Evolutionary conservation across 2,329 filamentous ascomycete genomes (phyloP).

Genomic region (Cadophora luteo-olivacea): DNA sequence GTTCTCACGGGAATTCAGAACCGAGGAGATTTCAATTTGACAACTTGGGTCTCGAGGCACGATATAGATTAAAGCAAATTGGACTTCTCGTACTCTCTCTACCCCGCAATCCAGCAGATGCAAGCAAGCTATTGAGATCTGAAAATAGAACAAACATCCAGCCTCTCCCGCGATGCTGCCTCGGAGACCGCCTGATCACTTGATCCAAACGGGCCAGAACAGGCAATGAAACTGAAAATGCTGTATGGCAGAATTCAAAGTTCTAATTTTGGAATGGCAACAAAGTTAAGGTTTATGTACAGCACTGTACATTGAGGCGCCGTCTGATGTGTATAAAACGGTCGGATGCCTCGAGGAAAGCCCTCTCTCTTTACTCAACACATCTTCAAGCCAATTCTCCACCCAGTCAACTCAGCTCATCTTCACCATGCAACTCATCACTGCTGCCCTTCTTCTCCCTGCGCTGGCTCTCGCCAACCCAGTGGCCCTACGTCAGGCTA

Average conservation of each 20-base stretch:
- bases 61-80: conserved; percentile 27
- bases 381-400: conserved; percentile 16
- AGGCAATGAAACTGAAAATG: conserved; percentile 7
- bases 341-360: conserved; percentile 14
- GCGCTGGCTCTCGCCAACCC: conserved; percentile 29
- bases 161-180: conserved; percentile 18
- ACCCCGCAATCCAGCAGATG: conserved; percentile 21
- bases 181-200: conserved; percentile 16
- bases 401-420: conserved; percentile 2
- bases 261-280: conserved; percentile 7
- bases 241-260: neutral
- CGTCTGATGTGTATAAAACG: conserved; percentile 29
- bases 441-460: conserved; percentile 29
- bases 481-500: conserved; percentile 19
- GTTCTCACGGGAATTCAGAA: neutral
- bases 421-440: conserved; percentile 27
- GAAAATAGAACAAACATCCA: conserved; percentile 17
- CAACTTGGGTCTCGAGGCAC: conserved; percentile 10
- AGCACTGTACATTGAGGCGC: neutral
- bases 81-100: conserved; percentile 11
- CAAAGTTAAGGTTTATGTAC: neutral
- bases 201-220: neutral
- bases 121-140: neutral
- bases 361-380: conserved; percentile 16
- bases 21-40: conserved; percentile 2